Evolutionary conservation across 495 filamentous ascomycete species (phyloP).

Genomic region (Oleoguttula mirabilis): DNA sequence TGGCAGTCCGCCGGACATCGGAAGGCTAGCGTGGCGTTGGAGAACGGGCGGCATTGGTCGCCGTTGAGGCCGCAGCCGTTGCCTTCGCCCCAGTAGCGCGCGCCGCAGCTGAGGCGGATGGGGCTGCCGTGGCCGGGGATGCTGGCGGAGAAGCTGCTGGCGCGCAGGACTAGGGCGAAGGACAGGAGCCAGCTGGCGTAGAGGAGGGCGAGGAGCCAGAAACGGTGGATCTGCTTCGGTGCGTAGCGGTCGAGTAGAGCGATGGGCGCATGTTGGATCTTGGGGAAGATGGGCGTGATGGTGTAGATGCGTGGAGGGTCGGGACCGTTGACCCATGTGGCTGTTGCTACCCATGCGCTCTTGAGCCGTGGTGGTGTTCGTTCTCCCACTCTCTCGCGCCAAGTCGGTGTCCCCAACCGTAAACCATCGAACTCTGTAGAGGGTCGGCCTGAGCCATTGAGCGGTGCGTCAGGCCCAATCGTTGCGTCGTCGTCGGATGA

Average conservation of each 20-base stretch:
- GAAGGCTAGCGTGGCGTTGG: constrained; percentile 29
- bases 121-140: constrained; percentile 30
- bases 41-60: constrained; percentile 31
- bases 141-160: constrained; percentile 29
- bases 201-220: constrained; percentile 26
- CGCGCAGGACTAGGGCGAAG: constrained; percentile 29
- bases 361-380: constrained; percentile 21
- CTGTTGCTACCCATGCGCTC: constrained; percentile 21
- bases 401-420: constrained; percentile 1
- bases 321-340: constrained; percentile 31
- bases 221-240: constrained; percentile 28
- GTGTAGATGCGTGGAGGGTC: constrained; percentile 30
- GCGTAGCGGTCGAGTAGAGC: constrained; percentile 29
- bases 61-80: constrained; percentile 37
- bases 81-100: constrained; percentile 40
- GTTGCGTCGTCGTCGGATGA: constrained; percentile 7
- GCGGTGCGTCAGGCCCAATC: constrained; percentile 7
- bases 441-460: constrained; percentile 4
- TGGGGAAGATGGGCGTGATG: constrained; percentile 30
- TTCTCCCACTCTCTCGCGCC: constrained; percentile 3
- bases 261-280: constrained; percentile 29
- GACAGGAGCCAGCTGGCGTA: constrained; percentile 29
- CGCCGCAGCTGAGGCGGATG: constrained; percentile 38
- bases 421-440: constrained; percentile 14
- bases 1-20: constrained; percentile 34